Conservation (phyloP, 2,329 filamentous ascomycete genomes). For the Fusarium pseudocircinatum region DNA sequence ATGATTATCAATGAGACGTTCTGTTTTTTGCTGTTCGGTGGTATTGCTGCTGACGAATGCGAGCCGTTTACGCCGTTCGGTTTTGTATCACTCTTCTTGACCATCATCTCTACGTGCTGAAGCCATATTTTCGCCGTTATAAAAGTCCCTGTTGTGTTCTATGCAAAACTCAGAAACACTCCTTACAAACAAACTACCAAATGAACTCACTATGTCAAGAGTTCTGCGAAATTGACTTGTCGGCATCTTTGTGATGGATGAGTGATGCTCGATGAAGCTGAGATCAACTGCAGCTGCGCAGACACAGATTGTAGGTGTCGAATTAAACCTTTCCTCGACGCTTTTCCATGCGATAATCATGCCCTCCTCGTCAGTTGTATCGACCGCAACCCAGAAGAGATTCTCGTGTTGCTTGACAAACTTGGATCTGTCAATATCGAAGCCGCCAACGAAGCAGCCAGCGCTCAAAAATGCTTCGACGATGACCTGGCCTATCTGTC, state of each 20-base stretch:
- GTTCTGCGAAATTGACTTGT: neutral
- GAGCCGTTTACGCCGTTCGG: neutral
- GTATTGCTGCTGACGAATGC: fast-evolving
- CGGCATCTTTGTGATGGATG: neutral
- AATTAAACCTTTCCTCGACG: neutral
- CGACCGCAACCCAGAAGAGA: neutral
- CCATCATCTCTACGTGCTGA: neutral
- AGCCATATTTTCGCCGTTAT: neutral
- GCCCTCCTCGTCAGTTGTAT: neutral
- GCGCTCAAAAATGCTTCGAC: neutral
- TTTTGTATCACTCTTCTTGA: fast-evolving
- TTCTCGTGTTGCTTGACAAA: neutral
- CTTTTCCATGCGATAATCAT: fast-evolving
- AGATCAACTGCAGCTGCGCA: neutral
- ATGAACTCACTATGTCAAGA: neutral
- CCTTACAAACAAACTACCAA: too few relatives aligned
- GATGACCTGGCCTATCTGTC: neutral
- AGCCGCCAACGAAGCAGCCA: neutral
- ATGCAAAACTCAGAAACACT: fast-evolving
- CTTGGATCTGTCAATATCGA: neutral
- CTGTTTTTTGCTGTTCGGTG: fast-evolving
- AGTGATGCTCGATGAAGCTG: neutral
- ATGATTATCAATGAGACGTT: neutral
- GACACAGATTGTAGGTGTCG: fast-evolving
- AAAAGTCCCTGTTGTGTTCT: neutral